A percentile compares a stretch with the other conserved stretches of the same genome.
Conservation (phyloP, 2,329 filamentous ascomycete genomes). For the Diaporthe citri region DNA sequence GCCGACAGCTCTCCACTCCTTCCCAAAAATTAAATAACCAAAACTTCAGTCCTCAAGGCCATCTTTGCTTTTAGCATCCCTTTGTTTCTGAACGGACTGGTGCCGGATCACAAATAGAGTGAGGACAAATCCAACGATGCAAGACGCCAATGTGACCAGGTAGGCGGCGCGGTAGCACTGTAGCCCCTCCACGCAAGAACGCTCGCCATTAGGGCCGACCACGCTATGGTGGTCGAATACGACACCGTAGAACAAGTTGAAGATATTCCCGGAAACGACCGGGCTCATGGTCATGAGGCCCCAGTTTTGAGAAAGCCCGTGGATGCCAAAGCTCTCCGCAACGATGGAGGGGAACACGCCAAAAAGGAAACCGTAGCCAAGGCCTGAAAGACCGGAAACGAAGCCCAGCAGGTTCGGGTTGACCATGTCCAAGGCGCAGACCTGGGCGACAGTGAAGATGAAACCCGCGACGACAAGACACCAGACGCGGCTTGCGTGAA, state of each 20-base stretch:
- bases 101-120: conserved; percentile 78
- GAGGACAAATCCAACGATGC: conserved; percentile 75
- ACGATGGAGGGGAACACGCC: conserved; percentile 92
- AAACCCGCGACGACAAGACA: conserved; percentile 83
- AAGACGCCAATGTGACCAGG: conserved; percentile 80
- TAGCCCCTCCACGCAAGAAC: conserved; percentile 81
- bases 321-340: conserved; percentile 91
- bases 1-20: not conserved
- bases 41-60: conserved; percentile 51
- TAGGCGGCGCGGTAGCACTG: conserved; percentile 88
- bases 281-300: conserved; percentile 93
- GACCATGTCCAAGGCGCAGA: conserved; percentile 79
- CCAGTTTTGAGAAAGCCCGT: conserved; percentile 94
- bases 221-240: conserved; percentile 87
- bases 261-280: conserved; percentile 88
- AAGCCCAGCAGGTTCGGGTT: conserved; percentile 83
- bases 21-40: not conserved
- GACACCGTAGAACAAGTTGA: conserved; percentile 89
- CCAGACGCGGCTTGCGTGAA: conserved; percentile 89
- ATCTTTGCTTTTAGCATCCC: conserved; percentile 53
- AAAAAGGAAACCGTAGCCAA: conserved; percentile 94
- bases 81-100: conserved; percentile 59
- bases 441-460: conserved; percentile 84
- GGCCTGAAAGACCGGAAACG: conserved; percentile 85
- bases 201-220: conserved; percentile 75